Evolutionary conservation across 192 early-diverging fungal genomes (phyloP).

Genomic region (Geosiphon pyriformis): DNA sequence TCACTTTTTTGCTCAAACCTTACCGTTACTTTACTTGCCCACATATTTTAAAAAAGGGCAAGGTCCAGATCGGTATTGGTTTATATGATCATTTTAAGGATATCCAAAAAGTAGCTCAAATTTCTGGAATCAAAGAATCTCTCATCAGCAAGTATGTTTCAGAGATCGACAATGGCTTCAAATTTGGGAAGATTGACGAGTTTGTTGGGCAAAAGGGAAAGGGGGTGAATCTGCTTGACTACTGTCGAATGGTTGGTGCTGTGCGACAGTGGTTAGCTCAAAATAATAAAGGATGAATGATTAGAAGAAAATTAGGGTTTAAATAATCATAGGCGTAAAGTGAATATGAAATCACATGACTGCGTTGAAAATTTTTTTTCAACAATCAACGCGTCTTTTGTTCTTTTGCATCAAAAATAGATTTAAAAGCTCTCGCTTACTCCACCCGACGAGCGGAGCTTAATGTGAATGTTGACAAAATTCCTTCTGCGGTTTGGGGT

Average conservation of each 20-base stretch:
- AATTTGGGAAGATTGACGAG: conserved; percentile 6
- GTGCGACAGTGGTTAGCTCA: conserved; percentile 7
- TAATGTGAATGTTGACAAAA: no score
- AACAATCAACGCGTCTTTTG: no score
- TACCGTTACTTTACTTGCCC: conserved; percentile 20
- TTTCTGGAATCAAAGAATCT: not conserved
- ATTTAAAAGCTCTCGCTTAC: no score
- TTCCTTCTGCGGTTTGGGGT: no score
- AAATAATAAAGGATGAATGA: no score
- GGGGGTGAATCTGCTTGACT: conserved; percentile 1
- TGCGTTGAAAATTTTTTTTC: no score
- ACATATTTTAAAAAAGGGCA: conserved; percentile 19
- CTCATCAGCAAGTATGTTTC: not conserved
- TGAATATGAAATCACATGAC: no score
- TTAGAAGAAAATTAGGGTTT: no score
- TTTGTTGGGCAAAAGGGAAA: conserved; percentile 21
- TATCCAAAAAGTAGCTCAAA: conserved; percentile 14
- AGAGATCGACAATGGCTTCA: not conserved
- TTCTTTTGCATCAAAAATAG: no score
- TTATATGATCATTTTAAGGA: conserved; percentile 13
- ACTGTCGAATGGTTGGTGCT: conserved; percentile 15
- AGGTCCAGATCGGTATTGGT: conserved; percentile 5
- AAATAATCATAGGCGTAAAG: no score
- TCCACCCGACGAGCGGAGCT: no score
- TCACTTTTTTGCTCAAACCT: conserved; percentile 14